A percentile compares a stretch with the other conserved stretches of the same genome.
Evolutionary conservation across 2,329 filamentous ascomycete species (phyloP).

Genomic region (Pseudogymnoascus sp.): DNA sequence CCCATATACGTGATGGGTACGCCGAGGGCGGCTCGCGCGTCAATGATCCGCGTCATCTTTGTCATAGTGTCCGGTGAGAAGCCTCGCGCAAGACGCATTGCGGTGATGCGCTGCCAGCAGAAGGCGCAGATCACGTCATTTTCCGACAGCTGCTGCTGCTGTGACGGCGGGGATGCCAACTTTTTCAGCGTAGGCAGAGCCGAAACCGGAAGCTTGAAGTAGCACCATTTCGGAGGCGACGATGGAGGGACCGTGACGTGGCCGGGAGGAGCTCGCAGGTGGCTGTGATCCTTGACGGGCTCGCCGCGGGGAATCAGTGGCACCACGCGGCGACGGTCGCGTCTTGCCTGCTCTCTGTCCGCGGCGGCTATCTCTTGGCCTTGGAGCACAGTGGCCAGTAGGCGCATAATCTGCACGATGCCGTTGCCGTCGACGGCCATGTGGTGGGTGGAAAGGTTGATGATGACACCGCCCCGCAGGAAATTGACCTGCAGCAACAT

Average conservation of each 20-base stretch:
- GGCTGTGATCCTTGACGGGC: no score
- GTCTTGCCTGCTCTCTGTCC: slow-evolving; percentile 14
- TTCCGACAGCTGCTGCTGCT: slow-evolving; percentile 17
- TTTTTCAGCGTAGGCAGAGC: slow-evolving; percentile 15
- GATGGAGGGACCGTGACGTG: neutral
- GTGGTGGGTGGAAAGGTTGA: slow-evolving; percentile 27
- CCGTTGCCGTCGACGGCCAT: slow-evolving; percentile 27
- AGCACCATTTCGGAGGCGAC: slow-evolving; percentile 16
- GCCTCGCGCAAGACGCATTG: slow-evolving; percentile 19
- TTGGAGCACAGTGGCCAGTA: slow-evolving; percentile 21
- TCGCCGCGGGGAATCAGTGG: slow-evolving; percentile 14
- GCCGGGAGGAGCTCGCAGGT: no score
- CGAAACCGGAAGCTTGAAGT: slow-evolving; percentile 20
- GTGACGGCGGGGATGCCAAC: slow-evolving; percentile 13
- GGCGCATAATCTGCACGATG: slow-evolving; percentile 22
- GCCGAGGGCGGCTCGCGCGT: slow-evolving; percentile 22
- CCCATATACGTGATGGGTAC: slow-evolving; percentile 27
- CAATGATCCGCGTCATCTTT: slow-evolving; percentile 26
- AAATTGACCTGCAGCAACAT: slow-evolving; percentile 24
- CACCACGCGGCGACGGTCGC: slow-evolving; percentile 21
- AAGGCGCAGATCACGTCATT: slow-evolving; percentile 31
- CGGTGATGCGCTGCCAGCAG: slow-evolving; percentile 28
- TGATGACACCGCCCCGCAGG: slow-evolving; percentile 25
- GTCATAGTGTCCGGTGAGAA: slow-evolving; percentile 18
- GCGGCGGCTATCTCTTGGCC: slow-evolving; percentile 15